Base-by-base conservation (phyloP, 805 yeast genomes). In the Sugiyamaella lignohabitans region DNA sequence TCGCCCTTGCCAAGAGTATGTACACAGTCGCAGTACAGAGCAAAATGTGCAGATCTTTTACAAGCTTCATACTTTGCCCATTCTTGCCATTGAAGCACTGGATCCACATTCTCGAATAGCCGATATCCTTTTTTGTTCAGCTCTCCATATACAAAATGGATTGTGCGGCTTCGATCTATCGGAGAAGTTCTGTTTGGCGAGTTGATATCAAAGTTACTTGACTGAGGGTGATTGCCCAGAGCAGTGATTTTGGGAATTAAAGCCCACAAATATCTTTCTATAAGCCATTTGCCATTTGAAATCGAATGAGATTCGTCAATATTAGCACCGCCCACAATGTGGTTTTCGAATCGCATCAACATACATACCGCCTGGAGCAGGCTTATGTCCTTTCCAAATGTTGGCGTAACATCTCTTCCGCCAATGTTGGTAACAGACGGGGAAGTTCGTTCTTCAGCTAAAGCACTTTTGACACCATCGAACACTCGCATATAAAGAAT, bases 61-160 rank as follows among this genome's bases (percentile, higher is more conserved):
- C 66, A 55, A 27, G 70, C 59, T 52, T 76, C 80, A 51, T 67
- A 69, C 20, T 60, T 48, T 2, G 70, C 62, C 80, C 80, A 76
- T 18, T 67, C 64, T 5, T 56, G 49, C 80, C 80, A 76, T 38
- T 62, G 66, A n/a, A 48, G 37, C 14, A 54, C 48, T 4, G 45
- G 52, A n/a, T 59, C 61, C 5, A 52, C 63, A 10, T 59, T 57
- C 39, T 55, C 42, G 18, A 17, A 57, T 50, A 62, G 54, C 23
- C 45, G 42, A 42, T 59, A 62, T 20, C 62, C 62, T 24, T 54
- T 57, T 2, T 35, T 42, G 21, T 52, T 43, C 4, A 55, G 30
- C 3, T 58, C 48, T 5, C 63, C 63, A 54, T 55, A 58, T 19
- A 52, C 50, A n/a, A 60, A 62, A 42, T 50, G 10, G 4, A 16